A percentile compares a stretch with the other conserved stretches of the same genome.
Conservation (phyloP, 345 rosid genomes). For the Populus simonii region DNA sequence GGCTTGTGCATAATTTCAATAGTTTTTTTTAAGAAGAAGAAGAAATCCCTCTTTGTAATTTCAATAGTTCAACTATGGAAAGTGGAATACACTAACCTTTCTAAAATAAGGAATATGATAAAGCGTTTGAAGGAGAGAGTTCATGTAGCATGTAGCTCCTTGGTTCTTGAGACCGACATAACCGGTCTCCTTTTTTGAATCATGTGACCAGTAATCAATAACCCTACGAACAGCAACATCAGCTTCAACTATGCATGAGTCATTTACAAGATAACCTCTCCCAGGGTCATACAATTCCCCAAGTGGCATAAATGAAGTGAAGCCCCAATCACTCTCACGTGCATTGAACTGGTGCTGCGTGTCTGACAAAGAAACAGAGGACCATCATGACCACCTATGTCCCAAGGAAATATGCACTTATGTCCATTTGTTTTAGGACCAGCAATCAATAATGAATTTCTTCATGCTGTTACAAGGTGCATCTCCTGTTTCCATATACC, state of each 20-base stretch:
- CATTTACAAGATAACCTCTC: slow-evolving; percentile 81
- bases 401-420: neutral
- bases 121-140: slow-evolving; percentile 87
- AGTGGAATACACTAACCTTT: slow-evolving; percentile 50
- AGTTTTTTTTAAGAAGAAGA: neutral
- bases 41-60: neutral
- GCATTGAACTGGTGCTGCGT: slow-evolving; percentile 90
- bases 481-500: neutral
- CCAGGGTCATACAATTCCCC: slow-evolving; percentile 87
- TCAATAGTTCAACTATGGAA: neutral
- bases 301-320: slow-evolving; percentile 90
- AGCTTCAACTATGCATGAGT: slow-evolving; percentile 75
- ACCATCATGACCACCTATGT: neutral
- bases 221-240: slow-evolving; percentile 83
- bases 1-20: neutral
- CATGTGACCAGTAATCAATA: slow-evolving; percentile 80
- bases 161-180: slow-evolving; percentile 98
- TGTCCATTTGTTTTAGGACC: neutral
- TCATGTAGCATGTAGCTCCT: slow-evolving; percentile 99
- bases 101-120: slow-evolving; percentile 96
- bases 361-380: slow-evolving; percentile 42
- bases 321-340: slow-evolving; percentile 96
- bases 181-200: slow-evolving; percentile 96
- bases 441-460: neutral
- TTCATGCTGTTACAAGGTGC: neutral